phyloP scores from a whole-genome alignment of 2,329 filamentous ascomycete genomes.

The Diaporthe eres region DNA sequence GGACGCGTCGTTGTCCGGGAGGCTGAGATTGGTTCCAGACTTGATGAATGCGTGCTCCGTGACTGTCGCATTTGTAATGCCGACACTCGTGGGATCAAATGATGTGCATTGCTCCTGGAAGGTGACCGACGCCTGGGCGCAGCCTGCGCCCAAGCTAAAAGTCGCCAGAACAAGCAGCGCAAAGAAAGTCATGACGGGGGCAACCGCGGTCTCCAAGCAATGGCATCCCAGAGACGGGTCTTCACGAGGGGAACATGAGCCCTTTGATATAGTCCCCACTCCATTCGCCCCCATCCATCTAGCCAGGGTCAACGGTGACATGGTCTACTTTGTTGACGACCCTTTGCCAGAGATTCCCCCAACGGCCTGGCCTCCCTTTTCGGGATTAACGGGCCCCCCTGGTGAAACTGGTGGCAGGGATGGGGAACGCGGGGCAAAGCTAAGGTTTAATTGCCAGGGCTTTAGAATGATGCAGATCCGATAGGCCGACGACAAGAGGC shows the following conservation, averaged over 20 bases:
- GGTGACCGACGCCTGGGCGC: neutral
- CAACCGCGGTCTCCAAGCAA: neutral
- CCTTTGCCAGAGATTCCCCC: neutral
- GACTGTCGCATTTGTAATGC: slow-evolving; percentile 32
- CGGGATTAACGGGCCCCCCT: neutral
- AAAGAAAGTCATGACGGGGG: neutral
- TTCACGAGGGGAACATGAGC: neutral
- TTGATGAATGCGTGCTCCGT: slow-evolving; percentile 36
- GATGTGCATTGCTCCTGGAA: slow-evolving; percentile 25
- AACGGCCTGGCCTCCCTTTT: neutral
- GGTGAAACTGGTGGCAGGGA: neutral
- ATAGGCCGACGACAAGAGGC: no score
- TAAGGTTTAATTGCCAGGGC: slow-evolving; percentile 7
- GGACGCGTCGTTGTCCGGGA: slow-evolving; percentile 50
- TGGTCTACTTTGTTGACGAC: neutral
- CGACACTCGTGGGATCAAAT: slow-evolving; percentile 15
- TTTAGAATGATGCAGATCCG: neutral
- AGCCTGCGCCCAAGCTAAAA: neutral
- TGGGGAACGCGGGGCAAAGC: slow-evolving; percentile 3
- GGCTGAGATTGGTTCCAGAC: slow-evolving; percentile 51
- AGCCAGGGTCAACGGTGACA: neutral
- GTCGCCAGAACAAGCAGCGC: neutral
- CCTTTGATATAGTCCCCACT: slow-evolving; percentile 17
- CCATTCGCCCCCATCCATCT: neutral
- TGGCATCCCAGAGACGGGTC: no score